Evolutionary conservation across 345 rosid species (phyloP).

Genomic region (Erysimum cheiranthoides): DNA sequence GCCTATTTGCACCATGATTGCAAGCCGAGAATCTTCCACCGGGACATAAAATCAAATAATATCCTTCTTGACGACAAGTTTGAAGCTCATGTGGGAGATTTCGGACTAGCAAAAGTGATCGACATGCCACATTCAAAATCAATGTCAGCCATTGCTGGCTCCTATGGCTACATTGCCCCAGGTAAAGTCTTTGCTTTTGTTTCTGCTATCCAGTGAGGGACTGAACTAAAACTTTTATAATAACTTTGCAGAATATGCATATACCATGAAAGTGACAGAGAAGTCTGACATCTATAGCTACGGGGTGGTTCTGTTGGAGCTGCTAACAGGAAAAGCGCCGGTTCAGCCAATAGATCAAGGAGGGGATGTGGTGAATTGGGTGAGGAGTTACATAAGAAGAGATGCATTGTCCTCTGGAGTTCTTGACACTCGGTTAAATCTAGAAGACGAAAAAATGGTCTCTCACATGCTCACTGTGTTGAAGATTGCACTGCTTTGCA

Average conservation of each 20-base stretch:
- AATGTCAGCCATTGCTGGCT: constrained; percentile 95
- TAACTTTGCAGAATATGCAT: constrained; percentile 83
- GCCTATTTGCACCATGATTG: constrained; percentile 92
- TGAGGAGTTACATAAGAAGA: constrained; percentile 58
- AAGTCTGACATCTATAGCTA: constrained; percentile 93
- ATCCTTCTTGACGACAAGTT: constrained; percentile 70
- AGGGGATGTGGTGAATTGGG: constrained; percentile 89
- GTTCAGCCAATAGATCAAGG: constrained; percentile 94
- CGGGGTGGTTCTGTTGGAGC: constrained; percentile 82
- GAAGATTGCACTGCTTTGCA: constrained; percentile 81
- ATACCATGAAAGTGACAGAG: constrained; percentile 93
- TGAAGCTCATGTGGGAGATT: constrained; percentile 95
- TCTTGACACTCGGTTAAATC: constrained; percentile 61
- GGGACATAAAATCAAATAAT: constrained; percentile 62
- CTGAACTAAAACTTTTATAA: background rate
- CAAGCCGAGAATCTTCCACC: constrained; percentile 86
- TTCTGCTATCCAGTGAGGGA: background rate
- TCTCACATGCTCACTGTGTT: constrained; percentile 76
- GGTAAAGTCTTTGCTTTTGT: constrained; percentile 21
- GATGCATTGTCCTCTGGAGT: constrained; percentile 63
- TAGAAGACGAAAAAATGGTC: constrained; percentile 54
- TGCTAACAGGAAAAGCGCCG: constrained; percentile 78
- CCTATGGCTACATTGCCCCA: constrained; percentile 98
- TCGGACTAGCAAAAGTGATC: constrained; percentile 87
- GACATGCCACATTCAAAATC: constrained; percentile 93